Percentiles rank a stretch among this genome's conserved stretches.
phyloP scores from a whole-genome alignment of 331 rosid species.

The Malus hybrid region DNA sequence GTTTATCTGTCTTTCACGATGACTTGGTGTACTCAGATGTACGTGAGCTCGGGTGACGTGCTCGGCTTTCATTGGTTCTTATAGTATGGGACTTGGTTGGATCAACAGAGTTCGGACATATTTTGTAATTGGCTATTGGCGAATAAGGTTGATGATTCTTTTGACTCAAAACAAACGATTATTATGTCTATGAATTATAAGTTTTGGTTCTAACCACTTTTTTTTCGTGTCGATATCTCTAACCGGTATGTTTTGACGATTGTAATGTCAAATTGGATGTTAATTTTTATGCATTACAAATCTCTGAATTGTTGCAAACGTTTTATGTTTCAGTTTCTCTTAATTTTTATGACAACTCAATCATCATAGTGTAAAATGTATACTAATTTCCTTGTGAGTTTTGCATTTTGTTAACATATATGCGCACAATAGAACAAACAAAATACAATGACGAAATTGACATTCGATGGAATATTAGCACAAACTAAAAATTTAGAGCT shows the following conservation, averaged over 20 bases:
- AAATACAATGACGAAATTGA: not conserved
- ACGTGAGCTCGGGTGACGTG: not conserved
- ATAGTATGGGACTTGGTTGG: not conserved
- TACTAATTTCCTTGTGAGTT: not conserved
- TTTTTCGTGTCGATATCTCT: too few relatives aligned
- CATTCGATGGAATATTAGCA: not conserved
- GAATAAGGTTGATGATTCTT: not conserved
- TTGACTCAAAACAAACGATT: too few relatives aligned
- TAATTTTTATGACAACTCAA: not conserved
- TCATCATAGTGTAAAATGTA: not conserved
- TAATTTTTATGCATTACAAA: too few relatives aligned
- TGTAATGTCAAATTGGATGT: too few relatives aligned
- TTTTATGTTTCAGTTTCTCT: not conserved
- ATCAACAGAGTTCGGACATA: not conserved
- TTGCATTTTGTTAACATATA: not conserved
- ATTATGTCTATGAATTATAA: not conserved
- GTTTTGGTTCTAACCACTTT: not conserved
- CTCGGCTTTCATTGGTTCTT: not conserved
- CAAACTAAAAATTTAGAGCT: not conserved
- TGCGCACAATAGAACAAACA: not conserved
- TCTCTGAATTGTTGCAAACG: too few relatives aligned
- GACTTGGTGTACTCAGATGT: not conserved
- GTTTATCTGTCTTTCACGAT: not conserved
- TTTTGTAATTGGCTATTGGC: not conserved
- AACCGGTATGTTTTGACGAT: too few relatives aligned